phyloP scores from a whole-genome alignment of 2,329 filamentous ascomycete species.

The Pyricularia sp. region DNA sequence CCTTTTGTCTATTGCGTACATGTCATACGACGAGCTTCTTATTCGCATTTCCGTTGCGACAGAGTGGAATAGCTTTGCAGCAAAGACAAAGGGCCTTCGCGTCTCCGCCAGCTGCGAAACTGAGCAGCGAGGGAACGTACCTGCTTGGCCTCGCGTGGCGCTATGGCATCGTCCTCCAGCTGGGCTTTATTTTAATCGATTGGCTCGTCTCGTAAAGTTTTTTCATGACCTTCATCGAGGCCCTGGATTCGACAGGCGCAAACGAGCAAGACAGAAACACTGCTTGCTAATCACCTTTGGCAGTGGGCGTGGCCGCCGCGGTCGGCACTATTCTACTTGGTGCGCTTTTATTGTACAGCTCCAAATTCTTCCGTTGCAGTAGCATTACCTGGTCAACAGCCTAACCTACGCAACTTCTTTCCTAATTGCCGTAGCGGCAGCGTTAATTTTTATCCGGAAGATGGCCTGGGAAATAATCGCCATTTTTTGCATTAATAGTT shows the following conservation, averaged over 20 bases:
- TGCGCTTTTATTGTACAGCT: background rate
- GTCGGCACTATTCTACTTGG: background rate
- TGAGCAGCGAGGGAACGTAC: slow-evolving; percentile 21
- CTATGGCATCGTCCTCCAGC: slow-evolving; percentile 20
- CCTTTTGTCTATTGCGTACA: slow-evolving; percentile 34
- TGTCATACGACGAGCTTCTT: slow-evolving; percentile 31
- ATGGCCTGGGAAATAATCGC: no score
- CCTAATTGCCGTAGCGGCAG: no score
- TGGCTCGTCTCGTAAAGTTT: no score
- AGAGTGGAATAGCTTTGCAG: background rate
- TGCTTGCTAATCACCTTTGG: background rate
- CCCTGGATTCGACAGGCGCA: background rate
- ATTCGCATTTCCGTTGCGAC: background rate
- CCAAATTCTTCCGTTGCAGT: background rate
- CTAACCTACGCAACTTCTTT: no score
- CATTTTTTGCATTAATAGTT: no score
- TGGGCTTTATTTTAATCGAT: background rate
- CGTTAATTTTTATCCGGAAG: no score
- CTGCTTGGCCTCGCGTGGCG: slow-evolving; percentile 33
- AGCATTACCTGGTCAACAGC: no score
- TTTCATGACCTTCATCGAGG: background rate
- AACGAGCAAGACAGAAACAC: background rate
- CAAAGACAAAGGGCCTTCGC: background rate
- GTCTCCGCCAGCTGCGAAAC: background rate
- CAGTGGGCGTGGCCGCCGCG: background rate